These are phyloP conservation scores for Aspergillus udagawae DNA, from an alignment of 2,329 filamentous ascomycete genomes.

Conservation along the genomic window DNA sequence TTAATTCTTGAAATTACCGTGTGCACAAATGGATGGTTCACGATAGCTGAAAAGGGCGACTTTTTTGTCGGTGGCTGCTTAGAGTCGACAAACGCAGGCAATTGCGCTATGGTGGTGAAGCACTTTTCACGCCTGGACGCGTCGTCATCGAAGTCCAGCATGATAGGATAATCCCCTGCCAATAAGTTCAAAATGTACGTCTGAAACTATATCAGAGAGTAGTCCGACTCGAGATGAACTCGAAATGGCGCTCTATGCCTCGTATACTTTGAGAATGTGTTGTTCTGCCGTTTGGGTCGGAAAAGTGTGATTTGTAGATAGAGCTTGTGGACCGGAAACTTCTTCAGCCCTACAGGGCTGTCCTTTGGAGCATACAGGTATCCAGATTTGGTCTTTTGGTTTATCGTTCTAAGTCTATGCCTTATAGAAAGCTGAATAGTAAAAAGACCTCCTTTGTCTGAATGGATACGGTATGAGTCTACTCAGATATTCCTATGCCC, in stretches of 20 bases:
- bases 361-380: not conserved
- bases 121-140: constrained; percentile 56
- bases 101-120: constrained; percentile 65
- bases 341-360: not conserved
- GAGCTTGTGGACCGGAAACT: not conserved
- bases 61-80: constrained; percentile 67
- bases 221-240: not conserved
- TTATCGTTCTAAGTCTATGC: not conserved
- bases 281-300: not conserved
- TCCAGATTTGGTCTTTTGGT: not conserved
- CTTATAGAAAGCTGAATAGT: not conserved
- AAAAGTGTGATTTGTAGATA: not conserved
- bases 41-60: constrained; percentile 70
- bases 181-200: not conserved
- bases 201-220: not conserved
- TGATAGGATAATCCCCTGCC: constrained; percentile 15
- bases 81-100: constrained; percentile 65
- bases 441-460: no score
- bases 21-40: constrained; percentile 63
- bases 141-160: constrained; percentile 44
- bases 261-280: not conserved
- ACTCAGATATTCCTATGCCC: not conserved
- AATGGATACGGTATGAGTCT: not conserved
- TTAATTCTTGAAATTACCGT: constrained; percentile 46
- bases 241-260: not conserved